Evolutionary conservation across 441 rosid species (phyloP).

Genomic region (Erodium moschatum): DNA sequence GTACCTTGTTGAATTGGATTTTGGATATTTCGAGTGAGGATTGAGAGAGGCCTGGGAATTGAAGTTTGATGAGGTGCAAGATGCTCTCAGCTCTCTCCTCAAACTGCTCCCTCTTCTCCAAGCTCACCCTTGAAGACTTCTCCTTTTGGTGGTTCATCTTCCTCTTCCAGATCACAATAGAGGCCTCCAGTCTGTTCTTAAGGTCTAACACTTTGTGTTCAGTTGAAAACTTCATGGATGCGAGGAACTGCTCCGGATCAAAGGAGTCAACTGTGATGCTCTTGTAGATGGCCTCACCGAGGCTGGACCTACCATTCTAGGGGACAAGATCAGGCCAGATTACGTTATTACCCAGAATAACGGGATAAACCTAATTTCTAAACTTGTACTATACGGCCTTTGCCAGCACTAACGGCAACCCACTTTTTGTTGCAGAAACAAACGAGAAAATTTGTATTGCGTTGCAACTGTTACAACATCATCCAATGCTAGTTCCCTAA

Average conservation of each 20-base stretch:
- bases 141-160: slow-evolving; percentile 37
- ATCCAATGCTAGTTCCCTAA: too few relatives aligned
- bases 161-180: slow-evolving; percentile 81
- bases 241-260: slow-evolving; percentile 69
- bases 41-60: slow-evolving; percentile 78
- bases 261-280: slow-evolving; percentile 73
- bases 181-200: slow-evolving; percentile 88
- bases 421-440: too few relatives aligned
- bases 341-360: not conserved
- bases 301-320: slow-evolving; percentile 78
- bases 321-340: not conserved
- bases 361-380: too few relatives aligned
- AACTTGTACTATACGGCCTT: too few relatives aligned
- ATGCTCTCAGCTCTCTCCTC: slow-evolving; percentile 42
- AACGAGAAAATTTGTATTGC: too few relatives aligned
- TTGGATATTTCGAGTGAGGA: slow-evolving; percentile 87
- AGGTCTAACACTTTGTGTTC: slow-evolving; percentile 85
- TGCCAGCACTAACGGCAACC: too few relatives aligned
- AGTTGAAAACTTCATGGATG: slow-evolving; percentile 62
- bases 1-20: slow-evolving; percentile 74
- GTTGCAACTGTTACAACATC: too few relatives aligned
- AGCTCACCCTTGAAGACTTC: slow-evolving; percentile 56
- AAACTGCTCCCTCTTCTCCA: slow-evolving; percentile 66
- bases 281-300: slow-evolving; percentile 67
- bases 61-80: slow-evolving; percentile 67